A percentile compares a stretch with the other conserved stretches of the same genome.
Evolutionary conservation across 2,329 filamentous ascomycete species (phyloP).

Genomic region (Ophiostoma quercus): DNA sequence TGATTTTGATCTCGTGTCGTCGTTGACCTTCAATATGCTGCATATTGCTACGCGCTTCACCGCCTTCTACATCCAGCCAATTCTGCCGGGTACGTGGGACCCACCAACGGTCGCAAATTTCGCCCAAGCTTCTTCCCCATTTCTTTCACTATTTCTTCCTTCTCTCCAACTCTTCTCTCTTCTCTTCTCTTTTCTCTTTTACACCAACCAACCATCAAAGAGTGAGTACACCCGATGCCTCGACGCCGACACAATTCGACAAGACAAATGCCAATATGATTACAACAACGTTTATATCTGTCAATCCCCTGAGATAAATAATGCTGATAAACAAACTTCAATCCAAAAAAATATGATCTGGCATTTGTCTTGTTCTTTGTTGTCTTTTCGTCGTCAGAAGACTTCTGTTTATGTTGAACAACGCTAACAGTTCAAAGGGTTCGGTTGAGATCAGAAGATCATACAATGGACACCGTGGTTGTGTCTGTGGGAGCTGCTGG

Average conservation of each 20-base stretch:
- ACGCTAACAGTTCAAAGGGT: not conserved
- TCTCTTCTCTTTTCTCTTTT: slow-evolving; percentile 13
- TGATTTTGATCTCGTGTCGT: slow-evolving; percentile 35
- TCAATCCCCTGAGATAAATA: slow-evolving; percentile 53
- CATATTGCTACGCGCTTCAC: not conserved
- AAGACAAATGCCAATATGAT: slow-evolving; percentile 40
- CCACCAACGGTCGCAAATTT: slow-evolving; percentile 16
- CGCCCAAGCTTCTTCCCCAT: slow-evolving; percentile 18
- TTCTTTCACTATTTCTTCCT: slow-evolving; percentile 20
- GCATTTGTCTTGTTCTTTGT: slow-evolving; percentile 24
- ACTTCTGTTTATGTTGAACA: not conserved
- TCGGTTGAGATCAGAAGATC: not conserved
- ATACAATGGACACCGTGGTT: not conserved
- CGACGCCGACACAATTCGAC: not conserved
- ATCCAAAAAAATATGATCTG: slow-evolving; percentile 22
- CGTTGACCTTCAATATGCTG: not conserved
- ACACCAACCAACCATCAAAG: slow-evolving; percentile 15
- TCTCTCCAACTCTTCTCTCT: slow-evolving; percentile 17
- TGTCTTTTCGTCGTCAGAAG: slow-evolving; percentile 29
- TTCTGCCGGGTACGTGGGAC: not conserved
- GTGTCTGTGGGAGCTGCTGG: not conserved
- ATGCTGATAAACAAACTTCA: slow-evolving; percentile 36
- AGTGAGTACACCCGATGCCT: slow-evolving; percentile 19
- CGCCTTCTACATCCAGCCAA: not conserved
- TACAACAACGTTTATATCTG: slow-evolving; percentile 49